Percentiles rank a stretch among this genome's conserved stretches.
Evolutionary conservation across 2,329 filamentous ascomycete genomes (phyloP).

Genomic region (Sclerotinia glacialis): DNA sequence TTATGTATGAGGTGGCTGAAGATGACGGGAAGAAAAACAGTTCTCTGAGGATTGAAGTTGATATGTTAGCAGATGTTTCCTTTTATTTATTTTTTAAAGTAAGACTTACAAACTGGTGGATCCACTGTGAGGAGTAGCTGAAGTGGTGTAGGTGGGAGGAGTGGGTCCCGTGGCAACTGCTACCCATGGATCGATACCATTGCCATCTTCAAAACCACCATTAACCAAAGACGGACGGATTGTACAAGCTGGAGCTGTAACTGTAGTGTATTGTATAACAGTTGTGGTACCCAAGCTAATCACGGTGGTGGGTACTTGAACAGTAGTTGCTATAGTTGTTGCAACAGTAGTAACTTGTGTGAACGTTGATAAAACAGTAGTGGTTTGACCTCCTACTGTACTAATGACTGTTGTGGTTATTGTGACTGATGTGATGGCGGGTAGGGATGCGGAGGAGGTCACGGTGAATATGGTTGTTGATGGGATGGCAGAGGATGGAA

Average conservation of each 20-base stretch:
- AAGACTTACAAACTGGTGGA: not conserved
- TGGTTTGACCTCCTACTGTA: slow-evolving; percentile 5
- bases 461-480: slow-evolving; percentile 7
- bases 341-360: slow-evolving; percentile 7
- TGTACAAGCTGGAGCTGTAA: not conserved
- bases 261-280: slow-evolving; percentile 3
- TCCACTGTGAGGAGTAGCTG: not conserved
- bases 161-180: not conserved
- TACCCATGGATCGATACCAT: not conserved
- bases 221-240: not conserved
- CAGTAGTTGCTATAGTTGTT: not conserved
- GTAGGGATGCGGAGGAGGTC: not conserved
- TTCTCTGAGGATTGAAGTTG: not conserved
- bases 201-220: not conserved
- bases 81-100: not conserved
- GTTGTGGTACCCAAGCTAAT: slow-evolving; percentile 2
- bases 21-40: not conserved
- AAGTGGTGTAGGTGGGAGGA: not conserved
- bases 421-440: slow-evolving; percentile 3
- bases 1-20: not conserved
- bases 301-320: slow-evolving; percentile 2
- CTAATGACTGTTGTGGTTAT: slow-evolving; percentile 13
- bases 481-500: not conserved
- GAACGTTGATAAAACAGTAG: slow-evolving; percentile 3
- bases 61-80: not conserved